A percentile compares a stretch with the other conserved stretches of the same genome.
These are phyloP conservation scores for Chlamydomonas incerta DNA, from an alignment of 139 green algal species.

Conservation along the genomic window DNA sequence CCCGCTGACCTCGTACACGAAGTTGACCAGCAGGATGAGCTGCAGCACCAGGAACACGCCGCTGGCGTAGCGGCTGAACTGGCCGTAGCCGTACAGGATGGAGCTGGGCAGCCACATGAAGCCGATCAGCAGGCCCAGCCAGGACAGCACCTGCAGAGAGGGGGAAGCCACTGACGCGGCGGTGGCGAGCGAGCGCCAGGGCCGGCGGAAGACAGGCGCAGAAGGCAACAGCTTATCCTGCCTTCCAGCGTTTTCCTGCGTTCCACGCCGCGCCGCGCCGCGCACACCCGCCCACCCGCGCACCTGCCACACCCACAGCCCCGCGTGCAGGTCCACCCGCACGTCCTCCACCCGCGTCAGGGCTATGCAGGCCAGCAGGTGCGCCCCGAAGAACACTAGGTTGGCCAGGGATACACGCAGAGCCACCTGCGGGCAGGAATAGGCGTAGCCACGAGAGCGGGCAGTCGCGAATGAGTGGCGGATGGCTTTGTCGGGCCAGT, in stretches of 20 bases:
- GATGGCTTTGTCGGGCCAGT: no score
- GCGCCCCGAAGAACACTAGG: constrained; percentile 78
- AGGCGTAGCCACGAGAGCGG: no score
- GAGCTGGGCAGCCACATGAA: constrained; percentile 75
- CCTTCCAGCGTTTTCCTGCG: no score
- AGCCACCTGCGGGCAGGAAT: no score
- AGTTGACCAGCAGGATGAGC: constrained; percentile 84
- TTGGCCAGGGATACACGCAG: constrained; percentile 67
- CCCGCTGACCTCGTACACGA: constrained; percentile 77
- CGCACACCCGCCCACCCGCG: background rate
- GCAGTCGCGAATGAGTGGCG: no score
- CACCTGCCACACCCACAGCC: constrained; percentile 41
- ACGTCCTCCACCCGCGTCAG: constrained; percentile 55
- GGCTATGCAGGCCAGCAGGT: constrained; percentile 65
- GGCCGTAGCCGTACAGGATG: constrained; percentile 67
- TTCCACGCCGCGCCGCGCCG: no score
- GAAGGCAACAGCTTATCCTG: no score
- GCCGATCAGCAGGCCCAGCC: constrained; percentile 63
- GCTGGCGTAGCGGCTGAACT: constrained; percentile 52
- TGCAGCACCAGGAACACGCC: constrained; percentile 87
- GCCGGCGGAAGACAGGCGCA: no score
- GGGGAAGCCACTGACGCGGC: background rate
- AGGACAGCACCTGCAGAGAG: constrained; percentile 62
- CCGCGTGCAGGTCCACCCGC: constrained; percentile 68
- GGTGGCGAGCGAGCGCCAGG: no score